These are phyloP conservation scores for Aureobasidium mangrovei DNA, from an alignment of 2,329 filamentous ascomycete species.

Conservation along the genomic window DNA sequence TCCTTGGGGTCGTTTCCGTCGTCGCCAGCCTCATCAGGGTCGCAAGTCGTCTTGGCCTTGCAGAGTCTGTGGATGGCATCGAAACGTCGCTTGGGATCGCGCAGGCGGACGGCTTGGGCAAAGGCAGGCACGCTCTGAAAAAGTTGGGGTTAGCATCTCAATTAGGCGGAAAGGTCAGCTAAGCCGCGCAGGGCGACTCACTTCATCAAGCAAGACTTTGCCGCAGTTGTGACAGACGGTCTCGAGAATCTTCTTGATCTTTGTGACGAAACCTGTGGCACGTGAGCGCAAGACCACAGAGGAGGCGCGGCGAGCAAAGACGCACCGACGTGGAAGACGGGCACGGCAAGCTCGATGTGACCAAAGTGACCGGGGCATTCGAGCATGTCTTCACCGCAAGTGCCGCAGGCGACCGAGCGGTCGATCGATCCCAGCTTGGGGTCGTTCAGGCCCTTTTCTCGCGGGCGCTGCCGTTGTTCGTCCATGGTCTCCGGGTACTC, in stretches of 20 bases:
- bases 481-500: conserved; percentile 99
- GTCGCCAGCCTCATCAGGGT: conserved; percentile 62
- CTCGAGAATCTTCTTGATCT: conserved; percentile 98
- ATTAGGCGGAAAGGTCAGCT: conserved; percentile 23
- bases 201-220: conserved; percentile 94
- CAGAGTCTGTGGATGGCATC: conserved; percentile 86
- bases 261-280: conserved; percentile 83
- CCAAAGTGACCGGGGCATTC: conserved; percentile 98
- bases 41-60: conserved; percentile 79
- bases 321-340: conserved; percentile 78
- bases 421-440: conserved; percentile 95
- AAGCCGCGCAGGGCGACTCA: conserved; percentile 59
- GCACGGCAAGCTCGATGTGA: conserved; percentile 94
- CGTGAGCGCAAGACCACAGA: conserved; percentile 19
- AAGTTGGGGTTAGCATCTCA: conserved; percentile 16
- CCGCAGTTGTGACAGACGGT: conserved; percentile 98
- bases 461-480: conserved; percentile 82
- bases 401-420: conserved; percentile 88
- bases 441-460: conserved; percentile 88
- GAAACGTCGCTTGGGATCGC: conserved; percentile 92
- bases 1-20: conserved; percentile 52
- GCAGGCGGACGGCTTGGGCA: conserved; percentile 66
- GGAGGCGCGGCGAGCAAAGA: conserved; percentile 14
- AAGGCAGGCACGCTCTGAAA: conserved; percentile 77
- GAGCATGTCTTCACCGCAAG: conserved; percentile 89